A percentile compares a stretch with the other conserved stretches of the same genome.
Evolutionary conservation across 139 green algal genomes (phyloP).

Genomic region (Micromonas commoda): DNA sequence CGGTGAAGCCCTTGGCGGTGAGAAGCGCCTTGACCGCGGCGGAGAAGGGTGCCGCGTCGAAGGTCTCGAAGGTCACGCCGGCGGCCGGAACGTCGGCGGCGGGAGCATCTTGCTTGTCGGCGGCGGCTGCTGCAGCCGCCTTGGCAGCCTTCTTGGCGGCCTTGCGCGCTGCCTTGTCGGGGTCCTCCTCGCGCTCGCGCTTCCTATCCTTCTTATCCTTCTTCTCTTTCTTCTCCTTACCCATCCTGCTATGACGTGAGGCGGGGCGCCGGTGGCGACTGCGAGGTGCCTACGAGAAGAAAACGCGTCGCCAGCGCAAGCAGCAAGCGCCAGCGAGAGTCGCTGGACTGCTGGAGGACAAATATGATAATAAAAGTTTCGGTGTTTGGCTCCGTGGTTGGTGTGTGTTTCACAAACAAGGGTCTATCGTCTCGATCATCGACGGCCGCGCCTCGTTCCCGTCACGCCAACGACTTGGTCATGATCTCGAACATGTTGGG

Average conservation of each 20-base stretch:
- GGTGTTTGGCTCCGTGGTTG: too few species aligned
- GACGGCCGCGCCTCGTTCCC: neutral
- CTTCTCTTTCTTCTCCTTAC: constrained; percentile 28
- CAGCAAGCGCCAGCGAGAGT: too few species aligned
- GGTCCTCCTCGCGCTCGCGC: neutral
- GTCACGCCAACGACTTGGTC: constrained; percentile 56
- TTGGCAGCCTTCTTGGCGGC: too few species aligned
- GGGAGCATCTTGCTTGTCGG: too few species aligned
- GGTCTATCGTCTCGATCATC: too few species aligned
- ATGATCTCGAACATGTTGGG: constrained; percentile 94
- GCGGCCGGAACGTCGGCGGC: neutral
- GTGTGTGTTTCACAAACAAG: too few species aligned
- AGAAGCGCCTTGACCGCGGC: constrained; percentile 67
- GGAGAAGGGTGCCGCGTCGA: constrained; percentile 61
- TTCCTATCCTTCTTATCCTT: constrained; percentile 15
- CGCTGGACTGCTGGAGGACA: too few species aligned
- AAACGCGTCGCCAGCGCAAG: too few species aligned
- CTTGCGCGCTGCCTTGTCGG: too few species aligned
- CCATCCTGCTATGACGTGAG: constrained; percentile 8
- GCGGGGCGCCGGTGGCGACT: neutral
- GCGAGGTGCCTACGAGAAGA: neutral
- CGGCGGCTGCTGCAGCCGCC: too few species aligned
- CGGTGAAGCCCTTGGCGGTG: constrained; percentile 54
- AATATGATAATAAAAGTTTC: too few species aligned
- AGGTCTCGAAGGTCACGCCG: constrained; percentile 48